These are phyloP conservation scores for Lyophyllum semitale DNA, from an alignment of 768 basidiomycete species.

Conservation along the genomic window DNA sequence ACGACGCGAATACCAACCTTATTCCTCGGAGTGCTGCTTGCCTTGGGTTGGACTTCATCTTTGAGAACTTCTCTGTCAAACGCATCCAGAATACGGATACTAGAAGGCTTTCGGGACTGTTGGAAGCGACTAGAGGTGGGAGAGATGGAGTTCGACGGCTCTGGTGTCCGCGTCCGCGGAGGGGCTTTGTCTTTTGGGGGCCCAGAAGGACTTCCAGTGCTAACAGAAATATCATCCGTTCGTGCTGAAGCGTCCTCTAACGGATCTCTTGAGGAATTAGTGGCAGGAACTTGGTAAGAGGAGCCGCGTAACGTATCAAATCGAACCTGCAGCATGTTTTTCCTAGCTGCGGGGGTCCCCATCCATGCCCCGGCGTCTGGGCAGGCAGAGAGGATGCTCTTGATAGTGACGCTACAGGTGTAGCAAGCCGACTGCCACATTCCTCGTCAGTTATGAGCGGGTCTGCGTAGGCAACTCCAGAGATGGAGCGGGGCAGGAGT, in stretches of 20 bases:
- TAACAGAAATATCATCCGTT: background rate
- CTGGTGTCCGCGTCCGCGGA: constrained; percentile 13
- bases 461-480: constrained; percentile 11
- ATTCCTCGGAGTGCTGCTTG: constrained; percentile 22
- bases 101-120: constrained; percentile 47
- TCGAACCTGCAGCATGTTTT: constrained; percentile 69
- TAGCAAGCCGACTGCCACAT: constrained; percentile 37
- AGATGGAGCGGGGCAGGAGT: constrained; percentile 24
- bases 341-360: constrained; percentile 55
- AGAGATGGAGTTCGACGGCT: constrained; percentile 17
- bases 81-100: constrained; percentile 70
- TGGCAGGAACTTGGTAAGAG: background rate
- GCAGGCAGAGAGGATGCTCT: constrained; percentile 45
- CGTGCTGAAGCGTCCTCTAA: constrained; percentile 8
- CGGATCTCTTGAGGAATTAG: constrained; percentile 7
- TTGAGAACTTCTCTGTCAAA: constrained; percentile 52
- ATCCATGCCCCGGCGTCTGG: constrained; percentile 69
- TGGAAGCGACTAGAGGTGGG: constrained; percentile 13
- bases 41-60: constrained; percentile 5
- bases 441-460: constrained; percentile 24
- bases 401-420: constrained; percentile 53
- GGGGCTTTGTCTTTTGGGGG: background rate
- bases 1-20: constrained; percentile 57
- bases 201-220: background rate
- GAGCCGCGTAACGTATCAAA: constrained; percentile 52